Evolutionary conservation across 2,329 filamentous ascomycete species (phyloP), one percentile per base, ranked within the genome.

Genomic region (Pseudodiploospora longispora): DNA sequence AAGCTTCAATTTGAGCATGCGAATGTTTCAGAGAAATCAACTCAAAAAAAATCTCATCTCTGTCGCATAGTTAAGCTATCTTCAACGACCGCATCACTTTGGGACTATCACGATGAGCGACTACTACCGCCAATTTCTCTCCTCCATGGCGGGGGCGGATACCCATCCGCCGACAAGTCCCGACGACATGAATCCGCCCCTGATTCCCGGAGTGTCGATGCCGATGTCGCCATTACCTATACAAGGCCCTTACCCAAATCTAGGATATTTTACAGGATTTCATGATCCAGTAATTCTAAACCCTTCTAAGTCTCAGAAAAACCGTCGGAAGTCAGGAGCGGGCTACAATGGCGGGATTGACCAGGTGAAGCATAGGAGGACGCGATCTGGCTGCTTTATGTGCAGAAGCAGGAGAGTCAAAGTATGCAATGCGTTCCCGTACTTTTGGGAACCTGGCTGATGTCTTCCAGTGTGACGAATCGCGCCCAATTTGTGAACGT

Each of bases 301-400:
- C 47, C 57, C 68, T 2, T 61, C 70, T 10, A 76, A 76, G 53
- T 52, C 69, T 8, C 67, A 71, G 40, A 69, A 74, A 54, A 67
- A 63, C 49, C 68, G 75, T 41, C 70, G 74, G 45, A 78, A 77
- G 51, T 75, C 74, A 12, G 54, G 50, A 6, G 48, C 54, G 30
- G 57, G 52, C 1, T 60, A 68, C 2, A 72, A 70, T 3, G 50
- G 69, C 39, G 86, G 57, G 27, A 36, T 52, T 33, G 63, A 94
- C 49, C 83, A 85, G 58, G 85, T 94, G 53, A 97, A 97, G 65
- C 91, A 97, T 62, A 84, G 90, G 49, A 81, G 93, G 54, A 97
- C 93, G 36, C 78, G 93, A 55, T 96, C 89, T 51, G 93, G 93
- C 29, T 98, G 93, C 67, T 96, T 74, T 52, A 97, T 90, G 38